These are phyloP conservation scores for Candida sp. DNA, from an alignment of 1,139 yeast species.

Conservation along the genomic window DNA sequence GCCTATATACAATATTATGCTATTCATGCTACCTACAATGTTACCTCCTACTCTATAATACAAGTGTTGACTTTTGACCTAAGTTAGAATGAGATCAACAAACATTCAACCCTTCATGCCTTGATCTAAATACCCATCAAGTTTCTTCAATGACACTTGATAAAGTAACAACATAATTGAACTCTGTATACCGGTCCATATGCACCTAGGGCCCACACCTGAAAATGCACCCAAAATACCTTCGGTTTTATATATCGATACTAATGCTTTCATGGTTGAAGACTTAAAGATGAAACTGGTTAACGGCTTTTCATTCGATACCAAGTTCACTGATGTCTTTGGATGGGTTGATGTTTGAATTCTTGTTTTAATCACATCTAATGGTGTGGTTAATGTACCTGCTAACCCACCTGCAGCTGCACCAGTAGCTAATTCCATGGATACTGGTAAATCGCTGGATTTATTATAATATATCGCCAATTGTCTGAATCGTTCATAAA, in stretches of 20 bases:
- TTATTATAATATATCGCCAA: conserved; percentile 46
- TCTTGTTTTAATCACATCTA: conserved; percentile 92
- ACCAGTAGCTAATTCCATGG: conserved; percentile 75
- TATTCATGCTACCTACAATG: background rate
- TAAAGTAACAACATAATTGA: conserved; percentile 90
- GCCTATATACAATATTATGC: background rate
- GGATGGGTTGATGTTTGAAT: conserved; percentile 62
- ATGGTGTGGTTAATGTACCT: conserved; percentile 76
- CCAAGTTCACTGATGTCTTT: conserved; percentile 5
- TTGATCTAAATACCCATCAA: conserved; percentile 24
- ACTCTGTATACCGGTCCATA: conserved; percentile 96
- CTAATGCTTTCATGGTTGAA: conserved; percentile 62
- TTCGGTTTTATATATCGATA: conserved; percentile 66
- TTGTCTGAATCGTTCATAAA: conserved; percentile 80
- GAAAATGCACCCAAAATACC: conserved; percentile 81
- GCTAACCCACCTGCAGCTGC: conserved; percentile 98
- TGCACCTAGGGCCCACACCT: conserved; percentile 94
- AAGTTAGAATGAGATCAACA: no score
- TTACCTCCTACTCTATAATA: no score
- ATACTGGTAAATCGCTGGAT: conserved; percentile 50
- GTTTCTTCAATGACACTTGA: conserved; percentile 53
- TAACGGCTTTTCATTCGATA: conserved; percentile 6
- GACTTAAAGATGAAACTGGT: conserved; percentile 31
- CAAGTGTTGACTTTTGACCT: no score
- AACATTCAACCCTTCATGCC: background rate